Base-by-base conservation (phyloP, 371 early-diverging fungal species). In the Mortierella polycephala region DNA sequence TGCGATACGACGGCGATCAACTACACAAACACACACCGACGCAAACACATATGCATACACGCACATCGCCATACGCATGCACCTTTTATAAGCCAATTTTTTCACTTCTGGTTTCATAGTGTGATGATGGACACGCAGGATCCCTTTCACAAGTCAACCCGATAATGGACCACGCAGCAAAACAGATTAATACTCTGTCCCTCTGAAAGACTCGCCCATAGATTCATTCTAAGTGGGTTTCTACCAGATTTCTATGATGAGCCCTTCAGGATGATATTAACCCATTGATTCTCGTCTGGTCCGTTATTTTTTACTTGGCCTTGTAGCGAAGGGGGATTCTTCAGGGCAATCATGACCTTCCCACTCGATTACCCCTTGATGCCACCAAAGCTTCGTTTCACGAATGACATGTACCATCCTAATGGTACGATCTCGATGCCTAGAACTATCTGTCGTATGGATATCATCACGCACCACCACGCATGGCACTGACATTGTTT, bases 321-420 rank as follows among this genome's bases (percentile, higher is more conserved):
- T 65, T 81, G 71, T 70, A 85, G 85, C 66, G 98, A 98, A 73
- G 95, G 94, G 55, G 98, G 97, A 5, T 94, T 97, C 82, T 96
- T 96, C 87, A 94, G 89, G 79, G 96, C 96, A 12, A 85, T 83
- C 42, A 85, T 96, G 82, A 81, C 88, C 3, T 98, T 98, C 83
- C 97, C 97, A 5, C 69, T 85, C 75, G 86, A 89, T 37, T 98
- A 96, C 77, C 90, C 90, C 18, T 69, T 92, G 61, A 86, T 89
- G 84, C 97, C 97, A 51, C 98, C 98, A 30, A 89, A 86, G 65
- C 89, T 97, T 85, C 85, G 69, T 64, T 98, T 98, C 83, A 81
- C 86, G 7, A 87, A 88, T 40, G 88, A 93, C 50, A 93, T 98
- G 87, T 96, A 85, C 85, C 93, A 93, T 71, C 93, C 93, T 21